These are phyloP conservation scores for Salinomyces thailandicus DNA, from an alignment of 2,329 filamentous ascomycete genomes.

Conservation along the genomic window DNA sequence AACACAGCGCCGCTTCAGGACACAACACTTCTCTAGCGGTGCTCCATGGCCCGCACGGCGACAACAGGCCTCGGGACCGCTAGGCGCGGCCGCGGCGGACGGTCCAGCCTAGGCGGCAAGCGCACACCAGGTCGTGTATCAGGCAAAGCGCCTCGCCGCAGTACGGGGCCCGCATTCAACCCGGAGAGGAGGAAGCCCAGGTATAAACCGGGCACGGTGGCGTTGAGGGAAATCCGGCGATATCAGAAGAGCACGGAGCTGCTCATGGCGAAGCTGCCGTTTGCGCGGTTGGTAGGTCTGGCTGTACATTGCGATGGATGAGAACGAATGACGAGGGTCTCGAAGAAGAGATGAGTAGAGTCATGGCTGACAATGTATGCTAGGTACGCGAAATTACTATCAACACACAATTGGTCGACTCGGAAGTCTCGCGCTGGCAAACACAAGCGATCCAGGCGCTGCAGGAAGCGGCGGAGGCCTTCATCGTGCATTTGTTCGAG, in stretches of 20 bases:
- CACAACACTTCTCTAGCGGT: no score
- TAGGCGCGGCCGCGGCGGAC: conserved; percentile 11
- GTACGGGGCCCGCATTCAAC: conserved; percentile 5
- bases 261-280: conserved; percentile 91
- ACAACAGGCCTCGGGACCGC: conserved; percentile 4
- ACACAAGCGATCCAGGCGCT: conserved; percentile 94
- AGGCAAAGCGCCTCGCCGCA: conserved; percentile 13
- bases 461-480: conserved; percentile 97
- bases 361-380: conserved; percentile 3
- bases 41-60: conserved; percentile 17
- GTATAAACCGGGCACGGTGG: conserved; percentile 62
- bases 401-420: conserved; percentile 68
- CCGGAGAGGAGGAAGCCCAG: conserved; percentile 22
- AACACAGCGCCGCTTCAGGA: no score
- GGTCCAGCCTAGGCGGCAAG: conserved; percentile 20
- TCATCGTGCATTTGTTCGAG: conserved; percentile 95
- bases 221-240: conserved; percentile 94
- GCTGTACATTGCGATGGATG: not conserved
- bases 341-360: not conserved
- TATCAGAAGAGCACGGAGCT: conserved; percentile 98
- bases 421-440: conserved; percentile 80
- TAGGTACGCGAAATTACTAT: conserved; percentile 83
- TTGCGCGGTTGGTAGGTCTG: conserved; percentile 68
- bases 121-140: conserved; percentile 1
- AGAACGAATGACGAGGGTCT: no score